Percentiles rank a stretch among this genome's conserved stretches.
These are phyloP conservation scores for Aegle marmelos DNA, from an alignment of 345 rosid species.

Conservation along the genomic window DNA sequence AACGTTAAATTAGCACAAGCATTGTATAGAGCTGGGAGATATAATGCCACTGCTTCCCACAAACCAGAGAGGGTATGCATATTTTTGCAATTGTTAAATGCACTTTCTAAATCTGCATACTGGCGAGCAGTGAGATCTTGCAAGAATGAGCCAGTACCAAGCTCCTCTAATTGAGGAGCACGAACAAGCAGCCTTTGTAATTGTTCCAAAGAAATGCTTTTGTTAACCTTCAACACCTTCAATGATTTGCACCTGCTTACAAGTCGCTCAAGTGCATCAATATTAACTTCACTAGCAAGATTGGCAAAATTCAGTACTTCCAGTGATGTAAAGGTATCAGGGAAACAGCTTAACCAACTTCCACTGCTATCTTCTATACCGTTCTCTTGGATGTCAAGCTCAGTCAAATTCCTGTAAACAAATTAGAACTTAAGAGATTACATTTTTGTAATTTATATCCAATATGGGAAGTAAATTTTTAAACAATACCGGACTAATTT, in stretches of 20 bases:
- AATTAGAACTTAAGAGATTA: constrained; percentile 8
- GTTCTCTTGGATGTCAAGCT: constrained; percentile 67
- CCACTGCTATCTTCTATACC: constrained; percentile 57
- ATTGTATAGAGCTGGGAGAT: constrained; percentile 48
- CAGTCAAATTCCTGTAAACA: constrained; percentile 54
- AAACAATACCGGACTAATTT: neutral
- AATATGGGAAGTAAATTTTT: neutral
- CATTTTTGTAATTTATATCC: neutral
- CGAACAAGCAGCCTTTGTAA: constrained; percentile 47
- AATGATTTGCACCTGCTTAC: constrained; percentile 53
- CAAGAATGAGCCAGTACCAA: constrained; percentile 61
- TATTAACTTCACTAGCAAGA: constrained; percentile 44
- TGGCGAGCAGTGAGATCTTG: constrained; percentile 39
- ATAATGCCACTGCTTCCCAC: constrained; percentile 41
- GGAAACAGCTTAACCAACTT: constrained; percentile 63
- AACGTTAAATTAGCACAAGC: constrained; percentile 49
- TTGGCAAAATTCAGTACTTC: constrained; percentile 59
- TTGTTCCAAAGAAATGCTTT: constrained; percentile 43
- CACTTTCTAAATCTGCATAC: constrained; percentile 34
- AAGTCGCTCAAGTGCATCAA: constrained; percentile 60
- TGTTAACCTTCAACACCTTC: constrained; percentile 55
- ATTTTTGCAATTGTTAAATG: constrained; percentile 48
- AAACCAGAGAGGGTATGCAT: constrained; percentile 56
- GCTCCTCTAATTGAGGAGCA: constrained; percentile 51
- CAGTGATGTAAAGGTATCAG: constrained; percentile 51